phyloP scores from a whole-genome alignment of 768 basidiomycete species.

The Xerocomus brunneocitrinus region DNA sequence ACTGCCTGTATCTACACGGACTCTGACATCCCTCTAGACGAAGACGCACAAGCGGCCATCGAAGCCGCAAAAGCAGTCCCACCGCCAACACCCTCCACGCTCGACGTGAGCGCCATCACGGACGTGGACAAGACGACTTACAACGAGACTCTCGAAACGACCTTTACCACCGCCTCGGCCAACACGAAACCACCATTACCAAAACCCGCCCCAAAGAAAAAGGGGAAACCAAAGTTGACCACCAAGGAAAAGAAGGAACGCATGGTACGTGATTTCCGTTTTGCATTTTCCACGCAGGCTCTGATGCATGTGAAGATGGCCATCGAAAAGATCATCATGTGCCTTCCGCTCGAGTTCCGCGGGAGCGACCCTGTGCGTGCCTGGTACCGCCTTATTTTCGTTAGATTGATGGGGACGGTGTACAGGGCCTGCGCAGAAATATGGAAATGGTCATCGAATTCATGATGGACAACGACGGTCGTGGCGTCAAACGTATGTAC shows the following conservation, averaged over 20 bases:
- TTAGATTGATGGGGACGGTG: not conserved
- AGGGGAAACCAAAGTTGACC: constrained; percentile 62
- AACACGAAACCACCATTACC: constrained; percentile 34
- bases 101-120: constrained; percentile 9
- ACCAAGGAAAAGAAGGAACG: constrained; percentile 84
- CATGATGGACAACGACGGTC: constrained; percentile 59
- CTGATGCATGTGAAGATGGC: constrained; percentile 37
- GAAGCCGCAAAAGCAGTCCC: constrained; percentile 47
- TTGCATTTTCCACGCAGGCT: not conserved
- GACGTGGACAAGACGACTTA: constrained; percentile 31
- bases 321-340: constrained; percentile 67
- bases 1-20: not conserved
- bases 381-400: not conserved
- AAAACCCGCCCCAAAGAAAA: constrained; percentile 44
- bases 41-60: constrained; percentile 49
- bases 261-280: constrained; percentile 43
- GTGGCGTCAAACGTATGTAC: constrained; percentile 51
- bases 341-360: constrained; percentile 84
- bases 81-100: constrained; percentile 21
- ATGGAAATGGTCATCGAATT: constrained; percentile 79
- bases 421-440: constrained; percentile 64
- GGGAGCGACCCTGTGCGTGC: constrained; percentile 76
- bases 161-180: constrained; percentile 32
- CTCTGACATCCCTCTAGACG: constrained; percentile 38
- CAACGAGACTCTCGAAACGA: constrained; percentile 33